Base-by-base conservation (phyloP, 1,284 basidiomycete species). In the Prillingera fragicola region DNA sequence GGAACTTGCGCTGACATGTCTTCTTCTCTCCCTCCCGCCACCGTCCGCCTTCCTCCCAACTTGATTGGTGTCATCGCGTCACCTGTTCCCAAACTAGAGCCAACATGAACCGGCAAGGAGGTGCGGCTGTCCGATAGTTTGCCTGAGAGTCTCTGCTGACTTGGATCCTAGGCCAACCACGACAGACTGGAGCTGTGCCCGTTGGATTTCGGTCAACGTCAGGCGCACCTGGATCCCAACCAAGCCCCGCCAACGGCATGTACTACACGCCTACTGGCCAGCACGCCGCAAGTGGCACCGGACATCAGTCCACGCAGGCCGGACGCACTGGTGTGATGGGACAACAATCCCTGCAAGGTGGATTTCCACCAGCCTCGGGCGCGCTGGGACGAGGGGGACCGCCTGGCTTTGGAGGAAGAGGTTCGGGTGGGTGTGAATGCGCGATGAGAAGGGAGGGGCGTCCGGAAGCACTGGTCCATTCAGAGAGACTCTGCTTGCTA, bases 221-320 rank as follows among this genome's bases (percentile, higher is more conserved):
- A 21, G 39, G 37, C 25, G 46, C 41, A 21, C 43, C 50, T 14
- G 33, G 43, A 3, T 29, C 45, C 1, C 38, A 39, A 21, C 33
- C 49, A 7, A 38, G 43, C 18, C 46, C 41, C n/a, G 48, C 48
- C 14, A 54, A 55, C 41, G 50, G 48, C 31, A 64, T 69, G 63
- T 69, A 60, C 49, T 69, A 65, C 59, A 59, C 65, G 31, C 60
- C 63, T 40, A 60, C 60, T 37, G 63, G 63, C n/a, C 56, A 59
- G 43, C 60, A 63, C 62, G 12, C 60, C 60, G 54, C 38, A 52
- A 41, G 44, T 29, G 31, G 34, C 42, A 28, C 37, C 51, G 39
- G 33, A 52, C 51, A 38, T 46, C 39, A 26, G 43, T 43, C 21
- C 19, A 21, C 12, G 38, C 41, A 32, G 43, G 33, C 19, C n/a